Percentiles rank a stretch among this genome's conserved stretches.
Evolutionary conservation across 495 filamentous ascomycete species (phyloP).

Genomic region (Glonium stellatum): DNA sequence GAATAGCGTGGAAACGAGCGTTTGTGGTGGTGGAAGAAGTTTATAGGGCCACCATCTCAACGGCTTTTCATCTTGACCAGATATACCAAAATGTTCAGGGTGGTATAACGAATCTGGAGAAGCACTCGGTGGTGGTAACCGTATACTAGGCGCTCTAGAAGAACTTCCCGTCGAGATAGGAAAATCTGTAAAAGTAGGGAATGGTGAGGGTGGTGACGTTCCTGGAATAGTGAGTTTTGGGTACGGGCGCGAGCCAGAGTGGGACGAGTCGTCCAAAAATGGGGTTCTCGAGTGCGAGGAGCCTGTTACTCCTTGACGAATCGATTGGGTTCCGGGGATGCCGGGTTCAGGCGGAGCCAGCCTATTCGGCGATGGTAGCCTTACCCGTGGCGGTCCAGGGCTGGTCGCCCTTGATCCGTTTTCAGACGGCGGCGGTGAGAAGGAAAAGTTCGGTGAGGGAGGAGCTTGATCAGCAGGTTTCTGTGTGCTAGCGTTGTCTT

Average conservation of each 20-base stretch:
- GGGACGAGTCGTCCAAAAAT: constrained; percentile 1
- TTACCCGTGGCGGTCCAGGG: constrained; percentile 13
- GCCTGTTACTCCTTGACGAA: constrained; percentile 27
- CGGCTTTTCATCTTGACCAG: constrained; percentile 19
- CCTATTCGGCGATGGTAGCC: constrained; percentile 7
- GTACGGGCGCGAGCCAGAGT: constrained; percentile 8
- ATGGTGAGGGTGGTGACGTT: constrained; percentile 41
- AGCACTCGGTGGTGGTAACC: constrained; percentile 44
- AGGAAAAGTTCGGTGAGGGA: constrained; percentile 24
- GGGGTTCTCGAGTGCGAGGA: constrained; percentile 14
- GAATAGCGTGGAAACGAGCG: constrained; percentile 71
- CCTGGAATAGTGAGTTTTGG: constrained; percentile 21
- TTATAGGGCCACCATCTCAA: constrained; percentile 63
- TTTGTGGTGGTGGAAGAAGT: constrained; percentile 59
- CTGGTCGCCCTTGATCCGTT: constrained; percentile 28
- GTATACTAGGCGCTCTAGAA: constrained; percentile 44
- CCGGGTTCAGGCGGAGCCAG: constrained; percentile 19
- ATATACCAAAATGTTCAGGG: constrained; percentile 23
- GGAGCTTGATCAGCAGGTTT: constrained; percentile 8
- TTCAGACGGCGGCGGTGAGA: constrained; percentile 38
- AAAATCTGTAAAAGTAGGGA: constrained; percentile 47
- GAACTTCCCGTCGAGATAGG: constrained; percentile 24
- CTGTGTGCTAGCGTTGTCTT: constrained; percentile 10
- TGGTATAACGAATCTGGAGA: constrained; percentile 44
- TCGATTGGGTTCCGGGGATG: neutral